A percentile compares a stretch with the other conserved stretches of the same genome.
These are phyloP conservation scores for Pisolithus orientalis DNA, from an alignment of 768 basidiomycete species.

Conservation along the genomic window DNA sequence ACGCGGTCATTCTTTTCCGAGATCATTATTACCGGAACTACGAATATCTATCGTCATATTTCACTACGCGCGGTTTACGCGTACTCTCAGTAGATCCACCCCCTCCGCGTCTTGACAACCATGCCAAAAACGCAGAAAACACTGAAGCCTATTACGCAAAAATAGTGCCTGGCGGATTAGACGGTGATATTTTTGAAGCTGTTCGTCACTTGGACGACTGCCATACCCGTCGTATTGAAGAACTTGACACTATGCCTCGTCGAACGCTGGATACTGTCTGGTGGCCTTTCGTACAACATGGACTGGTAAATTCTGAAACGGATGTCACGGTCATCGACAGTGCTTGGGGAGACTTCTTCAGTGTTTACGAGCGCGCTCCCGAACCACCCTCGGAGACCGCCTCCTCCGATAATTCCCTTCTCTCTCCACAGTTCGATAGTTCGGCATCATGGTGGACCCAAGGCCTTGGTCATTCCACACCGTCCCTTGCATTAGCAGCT, in stretches of 20 bases:
- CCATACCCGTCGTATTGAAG: slow-evolving; percentile 61
- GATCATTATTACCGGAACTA: slow-evolving; percentile 86
- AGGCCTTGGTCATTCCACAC: slow-evolving; percentile 75
- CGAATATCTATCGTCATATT: slow-evolving; percentile 77
- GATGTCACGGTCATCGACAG: slow-evolving; percentile 92
- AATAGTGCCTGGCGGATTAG: slow-evolving; percentile 32
- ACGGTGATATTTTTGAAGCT: slow-evolving; percentile 38
- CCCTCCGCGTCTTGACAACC: slow-evolving; percentile 42
- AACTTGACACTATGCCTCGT: slow-evolving; percentile 71
- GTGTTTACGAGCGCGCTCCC: slow-evolving; percentile 44
- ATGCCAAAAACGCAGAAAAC: slow-evolving; percentile 37
- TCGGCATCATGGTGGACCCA: slow-evolving; percentile 99
- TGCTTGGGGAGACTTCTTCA: slow-evolving; percentile 83
- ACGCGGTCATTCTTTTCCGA: slow-evolving; percentile 75
- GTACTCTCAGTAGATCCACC: slow-evolving; percentile 52
- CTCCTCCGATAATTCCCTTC: slow-evolving; percentile 26
- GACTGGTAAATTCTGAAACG: slow-evolving; percentile 52
- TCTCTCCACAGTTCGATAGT: slow-evolving; percentile 71
- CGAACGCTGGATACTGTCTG: slow-evolving; percentile 77
- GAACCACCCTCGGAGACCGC: slow-evolving; percentile 9
- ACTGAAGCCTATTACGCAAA: slow-evolving; percentile 72
- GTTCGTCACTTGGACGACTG: slow-evolving; percentile 54
- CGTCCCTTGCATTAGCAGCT: slow-evolving; percentile 76
- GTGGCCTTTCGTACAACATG: slow-evolving; percentile 99
- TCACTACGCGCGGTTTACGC: slow-evolving; percentile 61